Evolutionary conservation across 352 stramenopile genomes (phyloP).

Genomic region (Blastocystis sp.): DNA sequence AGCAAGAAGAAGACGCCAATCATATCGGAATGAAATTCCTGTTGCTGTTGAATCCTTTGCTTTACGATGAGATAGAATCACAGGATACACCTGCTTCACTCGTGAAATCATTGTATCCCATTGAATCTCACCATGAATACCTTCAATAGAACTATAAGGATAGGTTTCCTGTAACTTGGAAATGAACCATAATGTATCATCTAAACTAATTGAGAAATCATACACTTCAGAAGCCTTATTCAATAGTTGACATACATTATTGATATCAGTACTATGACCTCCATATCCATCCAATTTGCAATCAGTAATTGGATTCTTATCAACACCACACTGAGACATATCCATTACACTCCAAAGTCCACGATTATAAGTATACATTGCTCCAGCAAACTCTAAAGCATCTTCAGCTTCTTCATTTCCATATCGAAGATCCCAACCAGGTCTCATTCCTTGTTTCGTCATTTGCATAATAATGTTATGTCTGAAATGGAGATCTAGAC

Average conservation of each 20-base stretch:
- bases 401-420: constrained; percentile 36
- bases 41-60: background rate
- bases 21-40: constrained; percentile 59
- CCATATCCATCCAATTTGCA: constrained; percentile 56
- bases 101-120: background rate
- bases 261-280: constrained; percentile 55
- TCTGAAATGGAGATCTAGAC: constrained; percentile 48
- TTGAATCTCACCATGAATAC: constrained; percentile 33
- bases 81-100: background rate
- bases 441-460: constrained; percentile 52
- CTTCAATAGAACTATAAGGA: background rate
- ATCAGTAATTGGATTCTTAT: constrained; percentile 57
- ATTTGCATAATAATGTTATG: constrained; percentile 57
- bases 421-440: constrained; percentile 27
- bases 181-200: constrained; percentile 32
- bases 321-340: background rate
- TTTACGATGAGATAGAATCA: constrained; percentile 27
- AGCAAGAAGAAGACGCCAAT: constrained; percentile 41
- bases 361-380: constrained; percentile 57
- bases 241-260: constrained; percentile 10
- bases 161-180: constrained; percentile 27
- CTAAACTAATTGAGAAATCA: constrained; percentile 19
- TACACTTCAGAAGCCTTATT: constrained; percentile 28
- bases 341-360: constrained; percentile 35
- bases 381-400: constrained; percentile 35